Conservation (phyloP, 2,329 filamentous ascomycete species). For the Aspergillus brasiliensis region DNA sequence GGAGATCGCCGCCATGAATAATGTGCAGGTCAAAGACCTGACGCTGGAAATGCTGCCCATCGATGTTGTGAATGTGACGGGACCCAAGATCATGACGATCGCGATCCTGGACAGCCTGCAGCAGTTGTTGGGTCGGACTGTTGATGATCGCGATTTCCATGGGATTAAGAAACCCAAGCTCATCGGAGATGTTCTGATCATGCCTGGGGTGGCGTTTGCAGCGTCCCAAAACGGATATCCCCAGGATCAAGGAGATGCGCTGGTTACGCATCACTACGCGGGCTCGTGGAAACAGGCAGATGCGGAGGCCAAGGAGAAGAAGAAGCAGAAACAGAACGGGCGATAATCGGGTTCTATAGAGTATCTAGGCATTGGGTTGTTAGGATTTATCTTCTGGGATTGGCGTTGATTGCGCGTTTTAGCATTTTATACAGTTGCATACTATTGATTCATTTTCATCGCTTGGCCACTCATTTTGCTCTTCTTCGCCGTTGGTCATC, state of each 20-base stretch:
- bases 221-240: constrained; percentile 26
- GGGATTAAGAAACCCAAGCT: constrained; percentile 24
- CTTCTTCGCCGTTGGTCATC: too few relatives aligned
- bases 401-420: too few relatives aligned
- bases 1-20: constrained; percentile 19
- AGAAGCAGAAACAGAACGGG: constrained; percentile 11
- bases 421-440: too few relatives aligned
- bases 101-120: constrained; percentile 22
- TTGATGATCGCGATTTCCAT: constrained; percentile 28
- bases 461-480: too few relatives aligned
- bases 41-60: constrained; percentile 28
- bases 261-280: constrained; percentile 22
- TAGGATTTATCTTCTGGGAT: too few relatives aligned
- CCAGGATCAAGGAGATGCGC: constrained; percentile 11
- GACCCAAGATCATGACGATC: constrained; percentile 32
- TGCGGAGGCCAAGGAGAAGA: constrained; percentile 20
- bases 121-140: constrained; percentile 16
- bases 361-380: too few relatives aligned
- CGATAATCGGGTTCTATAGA: too few relatives aligned
- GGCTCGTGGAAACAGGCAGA: constrained; percentile 23
- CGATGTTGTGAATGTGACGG: constrained; percentile 31
- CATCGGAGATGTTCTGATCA: constrained; percentile 29
- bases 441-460: too few relatives aligned
- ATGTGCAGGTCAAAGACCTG: constrained; percentile 18
- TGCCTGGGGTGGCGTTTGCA: constrained; percentile 30